Evolutionary conservation across 106 monocot species (phyloP), one percentile per base, ranked within the genome.

Genomic region (Dendrobium chrysotoxum): DNA sequence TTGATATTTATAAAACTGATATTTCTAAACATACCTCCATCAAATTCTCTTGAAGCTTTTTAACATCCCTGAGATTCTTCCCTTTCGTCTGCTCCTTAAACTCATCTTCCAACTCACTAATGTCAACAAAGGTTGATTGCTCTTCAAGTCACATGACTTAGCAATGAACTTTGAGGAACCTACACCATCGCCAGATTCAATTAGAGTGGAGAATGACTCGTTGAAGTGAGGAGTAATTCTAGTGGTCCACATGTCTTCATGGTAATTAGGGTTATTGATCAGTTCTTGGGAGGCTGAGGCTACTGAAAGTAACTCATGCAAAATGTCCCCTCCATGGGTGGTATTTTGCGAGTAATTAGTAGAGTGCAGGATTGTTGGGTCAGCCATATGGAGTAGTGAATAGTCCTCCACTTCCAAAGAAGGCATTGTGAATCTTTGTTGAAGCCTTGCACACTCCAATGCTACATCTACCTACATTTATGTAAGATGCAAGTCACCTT

Each of bases 361-460:
- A 0, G 77, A n/a, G n/a, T 85, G 83, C 25, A 85, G 25, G 81
- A 40, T 7, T 17, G 88, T 90, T 6, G 86, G 67, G 35, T 91
- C 87, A 10, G 46, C 35, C 1, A 88, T 53, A 68, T 88, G 83
- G 5, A 87, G 1, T 4, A 83, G 86, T 18, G 85, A 88, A 77
- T 89, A 93, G 78, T 94, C 96, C 15, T 92, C 90, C 26, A 89
- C 86, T 83, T 86, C 87, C 76, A 90, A 44, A 28, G 92, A 84
- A 17, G 96, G 96, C 81, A 94, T 71, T 18, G 90, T 85, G 78
- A 96, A 83, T 72, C 94, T 85, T 55, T 96, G 88, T 47, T 94
- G 92, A 75, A 96, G 78, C 89, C 94, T 88, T 28, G 92, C 92
- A 79, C 93, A 96, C 46, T 96, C 92, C 79, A 92, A 76, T 80